Percentiles rank a stretch among this genome's conserved stretches.
phyloP scores from a whole-genome alignment of 805 yeast species.

The Wickerhamomyces bisporus region DNA sequence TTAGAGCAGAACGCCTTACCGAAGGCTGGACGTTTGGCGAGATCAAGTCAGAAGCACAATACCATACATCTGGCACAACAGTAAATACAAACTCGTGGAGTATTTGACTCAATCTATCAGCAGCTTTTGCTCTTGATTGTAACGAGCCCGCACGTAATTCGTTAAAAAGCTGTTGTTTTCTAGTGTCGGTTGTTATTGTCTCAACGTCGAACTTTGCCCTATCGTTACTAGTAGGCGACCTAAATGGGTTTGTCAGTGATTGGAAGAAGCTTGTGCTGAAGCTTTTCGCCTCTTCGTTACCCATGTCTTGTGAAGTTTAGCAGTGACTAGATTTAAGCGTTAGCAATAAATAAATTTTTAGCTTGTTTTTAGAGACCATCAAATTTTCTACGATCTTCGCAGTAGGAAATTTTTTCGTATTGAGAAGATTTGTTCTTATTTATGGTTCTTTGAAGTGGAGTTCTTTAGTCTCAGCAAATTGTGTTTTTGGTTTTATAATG shows the following conservation, averaged over 20 bases:
- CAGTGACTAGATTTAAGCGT: too few relatives aligned
- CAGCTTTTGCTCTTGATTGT: slow-evolving; percentile 42
- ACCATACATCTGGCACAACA: slow-evolving; percentile 73
- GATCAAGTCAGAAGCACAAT: slow-evolving; percentile 52
- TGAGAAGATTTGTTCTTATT: too few relatives aligned
- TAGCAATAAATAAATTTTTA: too few relatives aligned
- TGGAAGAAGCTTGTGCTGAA: slow-evolving; percentile 20
- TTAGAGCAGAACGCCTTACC: slow-evolving; percentile 44
- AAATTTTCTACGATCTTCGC: too few relatives aligned
- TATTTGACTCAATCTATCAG: slow-evolving; percentile 43
- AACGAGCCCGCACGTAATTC: slow-evolving; percentile 34
- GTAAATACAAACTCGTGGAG: slow-evolving; percentile 49
- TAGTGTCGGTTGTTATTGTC: slow-evolving; percentile 40
- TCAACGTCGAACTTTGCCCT: slow-evolving; percentile 33
- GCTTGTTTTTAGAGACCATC: too few relatives aligned
- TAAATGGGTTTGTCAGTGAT: slow-evolving; percentile 22
- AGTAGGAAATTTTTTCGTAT: too few relatives aligned
- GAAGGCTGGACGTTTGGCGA: slow-evolving; percentile 27
- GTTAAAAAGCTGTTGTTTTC: slow-evolving; percentile 33
- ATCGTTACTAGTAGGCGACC: slow-evolving; percentile 16
- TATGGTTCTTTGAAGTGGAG: too few relatives aligned
- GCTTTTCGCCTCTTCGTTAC: slow-evolving; percentile 1
- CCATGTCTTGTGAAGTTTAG: slow-evolving; percentile 2
- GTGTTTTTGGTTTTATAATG: too few relatives aligned
- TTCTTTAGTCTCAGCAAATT: too few relatives aligned